These are phyloP conservation scores for Coemansia sp. DNA, from an alignment of 192 early-diverging fungal species.

Conservation along the genomic window DNA sequence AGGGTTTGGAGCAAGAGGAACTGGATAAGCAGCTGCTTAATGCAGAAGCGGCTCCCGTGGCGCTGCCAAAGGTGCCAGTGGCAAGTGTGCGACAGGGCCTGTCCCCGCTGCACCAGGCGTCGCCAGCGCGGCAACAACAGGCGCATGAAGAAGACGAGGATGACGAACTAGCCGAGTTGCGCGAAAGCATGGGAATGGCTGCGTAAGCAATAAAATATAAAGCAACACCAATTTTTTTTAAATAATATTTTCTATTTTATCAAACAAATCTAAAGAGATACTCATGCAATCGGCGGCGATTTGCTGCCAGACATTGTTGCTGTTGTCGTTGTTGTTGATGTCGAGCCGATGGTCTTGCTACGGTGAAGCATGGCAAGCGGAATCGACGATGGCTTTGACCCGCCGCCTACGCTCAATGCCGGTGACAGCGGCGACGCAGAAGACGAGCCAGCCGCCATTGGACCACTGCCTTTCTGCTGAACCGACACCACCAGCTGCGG, in stretches of 20 bases:
- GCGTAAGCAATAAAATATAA: conserved; percentile 9
- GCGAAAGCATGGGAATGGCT: conserved; percentile 46
- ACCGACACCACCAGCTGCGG: conserved; percentile 2
- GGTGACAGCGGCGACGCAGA: conserved; percentile 9
- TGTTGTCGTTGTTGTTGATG: conserved; percentile 7
- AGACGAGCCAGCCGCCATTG: not conserved
- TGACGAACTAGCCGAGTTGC: conserved; percentile 50
- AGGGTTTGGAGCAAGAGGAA: conserved; percentile 91
- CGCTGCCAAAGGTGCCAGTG: conserved; percentile 61
- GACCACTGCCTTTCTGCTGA: not conserved
- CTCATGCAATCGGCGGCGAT: too few relatives aligned
- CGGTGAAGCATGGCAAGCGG: conserved; percentile 46
- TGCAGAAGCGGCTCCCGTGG: conserved; percentile 63
- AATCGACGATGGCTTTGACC: conserved; percentile 17
- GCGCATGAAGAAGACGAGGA: conserved; percentile 28
- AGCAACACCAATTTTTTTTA: too few relatives aligned
- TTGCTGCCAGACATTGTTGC: too few relatives aligned
- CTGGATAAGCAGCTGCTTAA: conserved; percentile 81
- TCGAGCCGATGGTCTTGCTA: conserved; percentile 29
- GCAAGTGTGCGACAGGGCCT: not conserved
- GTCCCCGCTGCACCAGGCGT: conserved; percentile 6
- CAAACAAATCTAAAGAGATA: too few relatives aligned
- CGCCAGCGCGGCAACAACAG: conserved; percentile 2
- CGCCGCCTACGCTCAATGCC: not conserved
- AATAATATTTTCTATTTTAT: too few relatives aligned